phyloP scores from a whole-genome alignment of 164 flowering plant genomes.

The Amborella trichopoda region DNA sequence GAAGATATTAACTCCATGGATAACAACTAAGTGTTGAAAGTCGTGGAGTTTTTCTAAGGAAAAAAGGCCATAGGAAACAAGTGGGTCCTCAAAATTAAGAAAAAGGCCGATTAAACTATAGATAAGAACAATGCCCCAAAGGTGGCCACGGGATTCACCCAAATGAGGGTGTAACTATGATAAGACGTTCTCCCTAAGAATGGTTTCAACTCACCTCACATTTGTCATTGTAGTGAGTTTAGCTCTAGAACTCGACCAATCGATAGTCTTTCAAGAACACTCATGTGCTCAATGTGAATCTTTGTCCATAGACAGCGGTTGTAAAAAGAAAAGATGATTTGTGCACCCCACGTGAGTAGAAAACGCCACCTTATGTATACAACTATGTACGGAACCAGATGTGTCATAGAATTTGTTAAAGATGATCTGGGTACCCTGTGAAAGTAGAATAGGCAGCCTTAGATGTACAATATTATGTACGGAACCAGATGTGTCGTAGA shows the following conservation, averaged over 20 bases:
- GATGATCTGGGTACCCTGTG: too few species aligned
- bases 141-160: background rate
- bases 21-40: background rate
- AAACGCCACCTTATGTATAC: too few species aligned
- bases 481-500: too few species aligned
- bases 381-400: too few species aligned
- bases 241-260: background rate
- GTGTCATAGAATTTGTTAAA: too few species aligned
- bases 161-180: background rate
- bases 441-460: too few species aligned
- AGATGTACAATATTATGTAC: too few species aligned
- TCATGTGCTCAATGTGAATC: background rate
- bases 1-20: background rate
- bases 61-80: background rate
- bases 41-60: background rate
- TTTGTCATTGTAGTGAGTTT: background rate
- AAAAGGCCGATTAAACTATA: background rate
- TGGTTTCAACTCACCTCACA: background rate
- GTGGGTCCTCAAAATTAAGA: background rate
- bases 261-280: background rate
- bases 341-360: background rate
- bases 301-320: background rate
- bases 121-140: background rate
- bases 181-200: background rate
- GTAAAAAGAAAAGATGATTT: background rate